Base-by-base conservation (phyloP, 1,284 basidiomycete genomes). In the Fomitopsis betulina region DNA sequence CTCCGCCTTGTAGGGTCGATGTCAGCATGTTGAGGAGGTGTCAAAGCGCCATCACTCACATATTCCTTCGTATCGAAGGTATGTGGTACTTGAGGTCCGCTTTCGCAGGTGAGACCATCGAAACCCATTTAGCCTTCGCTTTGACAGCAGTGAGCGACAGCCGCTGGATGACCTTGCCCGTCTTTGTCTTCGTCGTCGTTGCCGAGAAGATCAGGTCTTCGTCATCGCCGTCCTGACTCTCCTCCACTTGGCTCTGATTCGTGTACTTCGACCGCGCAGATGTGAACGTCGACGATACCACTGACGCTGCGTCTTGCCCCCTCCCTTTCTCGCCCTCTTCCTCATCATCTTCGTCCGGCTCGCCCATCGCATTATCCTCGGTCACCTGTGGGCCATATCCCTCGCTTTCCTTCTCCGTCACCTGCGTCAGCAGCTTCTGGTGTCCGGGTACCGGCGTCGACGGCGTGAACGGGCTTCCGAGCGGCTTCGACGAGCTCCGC, bases 91-190 rank as follows among this genome's bases (percentile, higher is more conserved):
- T 51, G 49, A 51, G 33, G 15, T 51, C 49, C 17, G 42, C 19
- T 39, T 13, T 51, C 7, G 51, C 33, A 19, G 50, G 30, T n/a
- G 56, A 45, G n/a, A 57, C 37, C 21, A 51, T 40, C 51, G 47
- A 19, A 39, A 82, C 68, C 81, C 81, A 86, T 67, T 83, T 86
- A 33, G 75, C 70, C 66, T 84, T 88, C 32, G 75, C 70, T 66
- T 84, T 88, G 35, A 82, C 79, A 25, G 71, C 67, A 9, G 74
- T 67, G 21, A 80, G 61, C 58, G 74, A 74, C n/a, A 75, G 62
- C 58, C 79, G 81, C 60, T 67, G 67, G 27, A 65, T 58, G 32
- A 70, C 52, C n/a, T 66, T 67, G 2, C 63, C 53, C 7, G 67
- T 58, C 54, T 63, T 64, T 30, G 64, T 62, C 45, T 63, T 67